Conservation (phyloP, 345 rosid species). For the Salix caprea region DNA sequence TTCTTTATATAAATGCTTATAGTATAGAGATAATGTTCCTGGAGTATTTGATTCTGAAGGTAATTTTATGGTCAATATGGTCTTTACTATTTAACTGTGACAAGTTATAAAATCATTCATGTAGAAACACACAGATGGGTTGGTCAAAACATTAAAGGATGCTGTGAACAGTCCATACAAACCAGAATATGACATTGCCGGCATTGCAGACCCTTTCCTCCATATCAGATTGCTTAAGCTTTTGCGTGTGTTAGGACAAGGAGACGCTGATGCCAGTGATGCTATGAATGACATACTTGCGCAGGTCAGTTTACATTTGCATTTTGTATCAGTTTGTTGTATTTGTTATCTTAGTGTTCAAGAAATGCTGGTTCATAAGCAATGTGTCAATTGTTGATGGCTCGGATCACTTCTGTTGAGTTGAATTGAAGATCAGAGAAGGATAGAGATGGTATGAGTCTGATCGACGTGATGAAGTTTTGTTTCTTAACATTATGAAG, state of each 20-base stretch:
- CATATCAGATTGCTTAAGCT: constrained; percentile 93
- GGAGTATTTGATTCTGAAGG: neutral
- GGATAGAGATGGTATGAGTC: neutral
- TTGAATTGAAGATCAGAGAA: neutral
- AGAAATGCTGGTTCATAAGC: neutral
- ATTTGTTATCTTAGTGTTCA: neutral
- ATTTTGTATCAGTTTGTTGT: constrained; percentile 8
- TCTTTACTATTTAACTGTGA: constrained; percentile 1
- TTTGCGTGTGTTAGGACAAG: constrained; percentile 82
- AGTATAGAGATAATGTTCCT: neutral
- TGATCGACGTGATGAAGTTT: neutral
- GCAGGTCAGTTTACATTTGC: constrained; percentile 55
- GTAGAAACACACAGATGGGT: constrained; percentile 86
- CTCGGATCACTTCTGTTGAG: neutral
- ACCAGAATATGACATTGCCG: constrained; percentile 98
- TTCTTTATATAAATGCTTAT: neutral
- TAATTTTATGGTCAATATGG: neutral
- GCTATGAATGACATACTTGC: constrained; percentile 98
- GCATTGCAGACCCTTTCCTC: constrained; percentile 95
- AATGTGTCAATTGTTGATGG: neutral
- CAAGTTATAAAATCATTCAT: constrained; percentile 13
- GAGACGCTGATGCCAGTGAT: constrained; percentile 95
- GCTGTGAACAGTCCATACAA: constrained; percentile 85
- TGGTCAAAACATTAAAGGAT: constrained; percentile 85
- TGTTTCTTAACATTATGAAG: neutral